Evolutionary conservation across 116 monocot species (phyloP).

Genomic region (Cymodocea nodosa): DNA sequence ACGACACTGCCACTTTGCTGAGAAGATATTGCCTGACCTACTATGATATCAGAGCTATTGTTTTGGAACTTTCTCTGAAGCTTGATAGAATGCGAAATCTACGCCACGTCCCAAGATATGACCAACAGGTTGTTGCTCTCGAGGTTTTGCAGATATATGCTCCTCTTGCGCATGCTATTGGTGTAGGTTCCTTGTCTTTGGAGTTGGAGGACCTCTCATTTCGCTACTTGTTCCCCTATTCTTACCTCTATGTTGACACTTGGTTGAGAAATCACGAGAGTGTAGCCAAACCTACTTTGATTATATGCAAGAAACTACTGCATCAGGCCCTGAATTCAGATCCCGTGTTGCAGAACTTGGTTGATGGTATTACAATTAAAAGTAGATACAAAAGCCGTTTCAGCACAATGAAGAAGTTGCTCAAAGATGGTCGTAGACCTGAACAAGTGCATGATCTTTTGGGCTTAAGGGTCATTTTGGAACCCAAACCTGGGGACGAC

Average conservation of each 20-base stretch:
- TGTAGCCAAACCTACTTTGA: constrained; percentile 26
- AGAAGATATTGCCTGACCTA: constrained; percentile 72
- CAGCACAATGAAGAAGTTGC: constrained; percentile 94
- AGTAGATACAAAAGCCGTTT: constrained; percentile 82
- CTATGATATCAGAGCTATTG: constrained; percentile 81
- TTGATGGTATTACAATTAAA: constrained; percentile 42
- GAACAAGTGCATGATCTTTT: constrained; percentile 82
- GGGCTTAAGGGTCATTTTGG: constrained; percentile 63
- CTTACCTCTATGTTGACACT: constrained; percentile 55
- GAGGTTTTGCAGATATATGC: constrained; percentile 85
- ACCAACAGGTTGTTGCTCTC: constrained; percentile 50
- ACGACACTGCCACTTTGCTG: constrained; percentile 48
- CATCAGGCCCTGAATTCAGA: constrained; percentile 36
- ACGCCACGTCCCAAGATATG: constrained; percentile 45
- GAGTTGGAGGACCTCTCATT: constrained; percentile 90
- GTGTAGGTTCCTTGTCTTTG: constrained; percentile 46
- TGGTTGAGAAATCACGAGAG: constrained; percentile 62
- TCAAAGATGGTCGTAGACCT: constrained; percentile 64
- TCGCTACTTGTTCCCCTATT: constrained; percentile 63
- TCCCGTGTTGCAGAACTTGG: constrained; percentile 35
- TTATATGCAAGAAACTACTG: constrained; percentile 42
- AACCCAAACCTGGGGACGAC: constrained; percentile 22
- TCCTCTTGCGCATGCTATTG: constrained; percentile 83
- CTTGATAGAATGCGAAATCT: constrained; percentile 82
- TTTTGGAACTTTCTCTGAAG: constrained; percentile 63